These are phyloP conservation scores for Cladophialophora immunda DNA, from an alignment of 2,329 filamentous ascomycete genomes.

Conservation along the genomic window DNA sequence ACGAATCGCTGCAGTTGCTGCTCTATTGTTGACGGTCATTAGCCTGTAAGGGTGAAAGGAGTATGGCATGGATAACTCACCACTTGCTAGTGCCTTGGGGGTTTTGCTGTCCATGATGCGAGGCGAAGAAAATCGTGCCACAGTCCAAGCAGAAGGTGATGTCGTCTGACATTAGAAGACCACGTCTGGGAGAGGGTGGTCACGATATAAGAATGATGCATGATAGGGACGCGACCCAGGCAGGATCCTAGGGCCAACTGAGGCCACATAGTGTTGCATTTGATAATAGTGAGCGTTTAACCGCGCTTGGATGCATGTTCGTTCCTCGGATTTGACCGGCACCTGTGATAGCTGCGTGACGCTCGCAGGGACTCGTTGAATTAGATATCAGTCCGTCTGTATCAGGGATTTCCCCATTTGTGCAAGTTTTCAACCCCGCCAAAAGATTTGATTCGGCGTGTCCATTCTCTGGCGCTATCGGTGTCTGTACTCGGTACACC, in stretches of 20 bases:
- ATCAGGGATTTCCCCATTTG: not conserved
- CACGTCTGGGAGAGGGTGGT: not conserved
- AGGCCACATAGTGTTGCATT: not conserved
- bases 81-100: not conserved
- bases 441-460: not conserved
- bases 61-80: not conserved
- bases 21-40: not conserved
- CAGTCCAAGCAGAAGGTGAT: not conserved
- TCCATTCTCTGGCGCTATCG: not conserved
- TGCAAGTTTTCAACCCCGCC: not conserved
- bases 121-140: not conserved
- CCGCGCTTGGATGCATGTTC: conserved; percentile 5
- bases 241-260: not conserved
- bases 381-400: not conserved
- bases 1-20: not conserved
- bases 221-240: not conserved
- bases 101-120: conserved; percentile 7
- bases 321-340: not conserved
- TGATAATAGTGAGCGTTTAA: not conserved
- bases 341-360: not conserved
- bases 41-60: not conserved
- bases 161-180: not conserved
- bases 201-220: not conserved
- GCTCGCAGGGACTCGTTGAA: not conserved
- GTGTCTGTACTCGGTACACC: not conserved